A percentile compares a stretch with the other conserved stretches of the same genome.
Conservation (phyloP, 2,329 filamentous ascomycete genomes). For the Arachnomyces sp. region DNA sequence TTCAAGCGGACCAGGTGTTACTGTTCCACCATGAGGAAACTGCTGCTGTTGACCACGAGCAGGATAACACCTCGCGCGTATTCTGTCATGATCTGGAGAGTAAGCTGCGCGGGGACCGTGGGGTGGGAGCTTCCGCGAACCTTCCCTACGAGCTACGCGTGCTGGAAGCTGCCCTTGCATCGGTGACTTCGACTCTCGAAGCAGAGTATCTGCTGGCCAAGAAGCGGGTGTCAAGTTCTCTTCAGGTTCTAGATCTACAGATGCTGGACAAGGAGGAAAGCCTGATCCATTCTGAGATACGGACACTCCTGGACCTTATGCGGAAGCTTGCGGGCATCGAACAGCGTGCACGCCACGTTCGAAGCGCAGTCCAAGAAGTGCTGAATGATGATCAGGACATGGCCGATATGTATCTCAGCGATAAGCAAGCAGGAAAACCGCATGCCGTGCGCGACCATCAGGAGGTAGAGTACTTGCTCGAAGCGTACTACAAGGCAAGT, state of each 20-base stretch:
- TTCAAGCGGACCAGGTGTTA: conserved; percentile 24
- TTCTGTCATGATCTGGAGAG: conserved; percentile 22
- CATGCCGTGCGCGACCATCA: conserved; percentile 26
- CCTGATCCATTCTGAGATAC: conserved; percentile 18
- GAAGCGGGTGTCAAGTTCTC: too few species aligned
- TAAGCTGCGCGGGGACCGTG: conserved; percentile 15
- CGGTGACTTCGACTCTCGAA: conserved; percentile 26
- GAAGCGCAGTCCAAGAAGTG: conserved; percentile 25
- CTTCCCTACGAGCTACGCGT: conserved; percentile 29
- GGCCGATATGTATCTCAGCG: conserved; percentile 30
- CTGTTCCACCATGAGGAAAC: conserved; percentile 19
- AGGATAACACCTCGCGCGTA: conserved; percentile 15
- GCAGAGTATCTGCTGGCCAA: conserved; percentile 23
- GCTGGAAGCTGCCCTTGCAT: conserved; percentile 28
- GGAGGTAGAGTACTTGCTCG: conserved; percentile 31
- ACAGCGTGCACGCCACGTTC: conserved; percentile 28
- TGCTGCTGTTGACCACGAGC: too few species aligned
- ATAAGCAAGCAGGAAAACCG: conserved; percentile 21
- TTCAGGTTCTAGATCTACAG: too few species aligned
- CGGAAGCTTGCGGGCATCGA: conserved; percentile 21
- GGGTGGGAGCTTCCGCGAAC: conserved; percentile 12
- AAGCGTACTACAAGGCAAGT: conserved; percentile 30
- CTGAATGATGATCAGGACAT: conserved; percentile 31
- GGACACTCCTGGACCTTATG: conserved; percentile 21
- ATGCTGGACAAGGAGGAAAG: conserved; percentile 13